These are phyloP conservation scores for Stagonosporopsis cucurbitacearum DNA, from an alignment of 2,329 filamentous ascomycete species.

Conservation along the genomic window DNA sequence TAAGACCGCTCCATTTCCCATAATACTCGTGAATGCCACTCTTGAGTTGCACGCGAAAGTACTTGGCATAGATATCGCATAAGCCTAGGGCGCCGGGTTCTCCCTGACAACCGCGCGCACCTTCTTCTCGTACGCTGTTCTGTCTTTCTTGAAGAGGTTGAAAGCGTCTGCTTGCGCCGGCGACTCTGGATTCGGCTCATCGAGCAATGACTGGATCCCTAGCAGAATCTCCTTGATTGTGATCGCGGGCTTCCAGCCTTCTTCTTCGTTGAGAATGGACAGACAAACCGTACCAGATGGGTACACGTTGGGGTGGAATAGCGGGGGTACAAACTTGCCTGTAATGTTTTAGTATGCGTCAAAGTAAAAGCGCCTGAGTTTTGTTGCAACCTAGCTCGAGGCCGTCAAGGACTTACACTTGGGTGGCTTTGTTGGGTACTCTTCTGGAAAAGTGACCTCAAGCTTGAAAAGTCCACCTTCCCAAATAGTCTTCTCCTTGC, in stretches of 20 bases:
- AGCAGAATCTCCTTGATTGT: conserved; percentile 97
- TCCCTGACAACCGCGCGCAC: conserved; percentile 87
- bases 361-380: not conserved
- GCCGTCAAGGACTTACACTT: conserved; percentile 74
- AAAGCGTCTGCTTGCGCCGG: conserved; percentile 97
- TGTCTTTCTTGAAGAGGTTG: conserved; percentile 93
- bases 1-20: not conserved
- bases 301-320: conserved; percentile 99
- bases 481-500: conserved; percentile 97
- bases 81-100: conserved; percentile 74
- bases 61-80: not conserved
- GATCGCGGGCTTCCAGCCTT: conserved; percentile 98
- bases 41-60: not conserved
- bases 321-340: conserved; percentile 96
- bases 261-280: conserved; percentile 96
- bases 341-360: conserved; percentile 11
- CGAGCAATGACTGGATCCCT: conserved; percentile 92
- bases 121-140: conserved; percentile 83
- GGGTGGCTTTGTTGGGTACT: conserved; percentile 97
- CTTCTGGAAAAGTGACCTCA: conserved; percentile 90
- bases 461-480: conserved; percentile 97
- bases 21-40: no score
- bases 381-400: not conserved
- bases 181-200: conserved; percentile 96
- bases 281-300: conserved; percentile 97